Evolutionary conservation across 495 filamentous ascomycete genomes (phyloP), one percentile per base, ranked within the genome.

Genomic region (Tuber aestivum): DNA sequence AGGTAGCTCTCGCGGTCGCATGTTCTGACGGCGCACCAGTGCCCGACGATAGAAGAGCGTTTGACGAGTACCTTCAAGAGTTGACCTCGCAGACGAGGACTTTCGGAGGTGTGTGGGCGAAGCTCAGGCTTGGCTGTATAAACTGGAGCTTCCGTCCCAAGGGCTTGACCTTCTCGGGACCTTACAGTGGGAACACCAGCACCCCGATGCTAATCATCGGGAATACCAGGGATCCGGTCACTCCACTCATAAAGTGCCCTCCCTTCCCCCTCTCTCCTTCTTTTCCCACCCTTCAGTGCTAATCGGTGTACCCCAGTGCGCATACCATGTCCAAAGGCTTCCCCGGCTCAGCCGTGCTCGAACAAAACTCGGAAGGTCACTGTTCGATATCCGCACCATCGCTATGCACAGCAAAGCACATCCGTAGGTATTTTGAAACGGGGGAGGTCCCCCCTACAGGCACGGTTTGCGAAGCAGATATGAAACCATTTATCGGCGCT

Each of bases 1-100:
- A 89, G 76, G 87, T 88, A 0, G 86, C 83, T 16, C 78, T 85
- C 23, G 89, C 90, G 4, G 89, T 94, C 61, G 83, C 90, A 1
- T 94, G 92, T 78, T 84, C 87, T 0, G 92, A 94, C 81, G 87
- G 86, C 0, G 85, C 86, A 41, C 85, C 84, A 23, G 78, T 88
- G 21, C 44, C 73, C 73, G 83, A 83, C 9, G 79, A 80, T 2
- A 74, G 85, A 1, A 79, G 84, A 1, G 79, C 81, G 2, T 92
- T 93, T 72, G 75, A 80, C 4, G 71, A 79, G 1, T 87, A 89
- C 74, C 86, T 88, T 77, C 69, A 83, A 41, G 56, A 82, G 14
- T 83, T 92, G 5, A 80, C 82, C 10, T 73, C 78, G 5, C 86
- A 90, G 42, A 90, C 88, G 75, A 76, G 82, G 0, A 81, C 83